A percentile compares a stretch with the other conserved stretches of the same genome.
Conservation (phyloP, 2,329 filamentous ascomycete genomes). For the Penicillium polonicum region DNA sequence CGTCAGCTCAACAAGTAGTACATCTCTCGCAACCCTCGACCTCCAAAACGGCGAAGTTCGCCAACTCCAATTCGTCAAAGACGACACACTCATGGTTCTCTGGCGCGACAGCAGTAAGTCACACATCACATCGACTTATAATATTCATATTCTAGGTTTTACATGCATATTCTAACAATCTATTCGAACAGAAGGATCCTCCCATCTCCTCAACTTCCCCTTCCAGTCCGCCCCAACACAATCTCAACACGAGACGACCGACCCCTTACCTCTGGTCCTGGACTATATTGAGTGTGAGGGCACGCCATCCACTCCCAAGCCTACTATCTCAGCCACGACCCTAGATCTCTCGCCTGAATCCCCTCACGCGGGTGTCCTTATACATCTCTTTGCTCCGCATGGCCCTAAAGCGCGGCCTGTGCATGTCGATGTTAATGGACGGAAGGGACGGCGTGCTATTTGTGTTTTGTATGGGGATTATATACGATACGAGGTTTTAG, state of each 20-base stretch:
- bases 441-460: constrained; percentile 52
- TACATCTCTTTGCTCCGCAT: constrained; percentile 48
- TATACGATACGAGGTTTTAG: constrained; percentile 56
- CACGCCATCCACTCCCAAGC: constrained; percentile 13
- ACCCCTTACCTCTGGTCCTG: constrained; percentile 12
- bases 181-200: constrained; percentile 22
- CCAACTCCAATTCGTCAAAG: constrained; percentile 68
- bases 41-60: constrained; percentile 42
- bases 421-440: constrained; percentile 55
- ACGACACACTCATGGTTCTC: constrained; percentile 61
- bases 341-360: constrained; percentile 24
- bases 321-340: constrained; percentile 7
- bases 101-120: constrained; percentile 42
- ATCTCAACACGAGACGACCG: constrained; percentile 1
- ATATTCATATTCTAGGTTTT: neutral
- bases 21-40: constrained; percentile 32
- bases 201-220: constrained; percentile 37
- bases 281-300: constrained; percentile 22
- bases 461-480: constrained; percentile 56
- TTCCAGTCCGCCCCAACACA: constrained; percentile 24
- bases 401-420: constrained; percentile 49
- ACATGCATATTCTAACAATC: neutral
- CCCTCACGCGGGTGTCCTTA: constrained; percentile 30
- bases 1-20: constrained; percentile 51
- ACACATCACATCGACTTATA: neutral